These are phyloP conservation scores for Plantago coronopus DNA, from an alignment of 305 asterid species.

Conservation along the genomic window DNA sequence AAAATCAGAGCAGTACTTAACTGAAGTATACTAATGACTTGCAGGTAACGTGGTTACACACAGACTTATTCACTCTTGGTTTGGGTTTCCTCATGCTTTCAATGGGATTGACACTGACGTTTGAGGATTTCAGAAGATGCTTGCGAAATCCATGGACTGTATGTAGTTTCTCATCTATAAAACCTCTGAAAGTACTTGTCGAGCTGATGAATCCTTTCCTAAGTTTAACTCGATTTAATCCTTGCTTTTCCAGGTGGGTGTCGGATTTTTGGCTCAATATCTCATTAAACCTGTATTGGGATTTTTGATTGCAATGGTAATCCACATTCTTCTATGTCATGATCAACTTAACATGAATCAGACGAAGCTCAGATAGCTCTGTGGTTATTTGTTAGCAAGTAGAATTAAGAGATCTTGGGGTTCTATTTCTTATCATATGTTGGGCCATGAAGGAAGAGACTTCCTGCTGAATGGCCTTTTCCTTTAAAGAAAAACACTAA, in stretches of 20 bases:
- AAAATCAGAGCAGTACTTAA: constrained; percentile 22
- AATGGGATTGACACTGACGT: constrained; percentile 92
- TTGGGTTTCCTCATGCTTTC: constrained; percentile 99
- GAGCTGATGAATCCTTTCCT: constrained; percentile 19
- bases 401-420: too few species aligned
- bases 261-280: constrained; percentile 95
- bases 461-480: too few species aligned
- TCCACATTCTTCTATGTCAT: constrained; percentile 20
- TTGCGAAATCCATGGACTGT: constrained; percentile 98
- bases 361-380: not conserved
- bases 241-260: constrained; percentile 64
- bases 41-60: constrained; percentile 94
- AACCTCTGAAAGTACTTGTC: constrained; percentile 9
- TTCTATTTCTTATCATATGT: too few species aligned
- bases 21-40: constrained; percentile 19
- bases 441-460: too few species aligned
- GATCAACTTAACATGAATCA: not conserved
- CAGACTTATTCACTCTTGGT: constrained; percentile 84
- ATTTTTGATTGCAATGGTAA: constrained; percentile 77
- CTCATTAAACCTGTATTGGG: constrained; percentile 84
- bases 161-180: constrained; percentile 34
- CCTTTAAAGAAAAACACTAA: too few species aligned
- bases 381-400: not conserved
- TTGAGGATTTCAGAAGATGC: constrained; percentile 89
- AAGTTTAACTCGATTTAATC: constrained; percentile 18